Base-by-base conservation (phyloP, 139 green algal genomes). In the Coelastrella sp. region DNA sequence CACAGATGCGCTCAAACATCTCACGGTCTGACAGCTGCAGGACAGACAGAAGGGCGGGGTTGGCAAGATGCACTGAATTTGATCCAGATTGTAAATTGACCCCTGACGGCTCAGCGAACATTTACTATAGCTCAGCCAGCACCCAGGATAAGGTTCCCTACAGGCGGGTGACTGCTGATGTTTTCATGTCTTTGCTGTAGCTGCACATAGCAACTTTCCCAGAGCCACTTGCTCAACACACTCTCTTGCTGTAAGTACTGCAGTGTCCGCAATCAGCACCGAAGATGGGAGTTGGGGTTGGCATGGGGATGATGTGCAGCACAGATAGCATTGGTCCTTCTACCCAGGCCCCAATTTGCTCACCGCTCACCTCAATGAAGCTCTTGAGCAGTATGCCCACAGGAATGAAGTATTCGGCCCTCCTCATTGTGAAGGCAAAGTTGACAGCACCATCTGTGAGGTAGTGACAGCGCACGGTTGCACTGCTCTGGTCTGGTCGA, bases 381-480 rank as follows among this genome's bases (percentile, higher is more conserved):
- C 95, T 97, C 92, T 99, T 99, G 78, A 99, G 94, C 86, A 99
- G 90, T 14, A 99, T 85, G 83, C 97, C 97, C 0, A 95, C 96
- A 5, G 98, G 98, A 17, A 99, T 95, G 92, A 99, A 99, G 94
- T 96, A 99, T 92, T 99, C 98, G 2, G 96, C 89, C 0, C 94
- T 85, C 66, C 95, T 91, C 73, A 98, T 92, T 3, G 92, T 96
- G 89, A 99, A 97, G 0, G 94, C 96, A 81, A 98, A 95, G 86
- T 96, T 97, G 74, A 95, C 95, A 7, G 88, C 95, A 76, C 98
- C 98, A 84, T 98, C 96, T 3, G 84, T 95, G 7, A 99, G 91
- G 94, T 99, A 99, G 93, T 99, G 96, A 91, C 97, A 97, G 22
- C 96, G 92, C 65, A 99, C 95, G 3, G 96, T 99, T 32, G 94